Percentiles rank a stretch among this genome's conserved stretches.
These are phyloP conservation scores for Brachypodium distachyon DNA, from an alignment of 202 grass and related monocot species.

Conservation along the genomic window DNA sequence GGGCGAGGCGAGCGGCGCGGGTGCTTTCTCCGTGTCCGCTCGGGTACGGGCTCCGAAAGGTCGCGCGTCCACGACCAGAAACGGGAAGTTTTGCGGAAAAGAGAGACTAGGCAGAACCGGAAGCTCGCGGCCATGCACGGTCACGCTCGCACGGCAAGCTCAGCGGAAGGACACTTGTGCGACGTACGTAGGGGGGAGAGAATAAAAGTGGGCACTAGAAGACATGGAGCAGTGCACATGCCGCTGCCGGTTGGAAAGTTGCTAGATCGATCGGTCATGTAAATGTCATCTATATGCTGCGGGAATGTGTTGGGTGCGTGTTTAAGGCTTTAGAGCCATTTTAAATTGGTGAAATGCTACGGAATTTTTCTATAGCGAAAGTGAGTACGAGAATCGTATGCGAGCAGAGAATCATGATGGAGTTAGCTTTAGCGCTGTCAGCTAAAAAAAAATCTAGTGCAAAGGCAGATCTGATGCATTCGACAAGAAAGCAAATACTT, in stretches of 20 bases:
- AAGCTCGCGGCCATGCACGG: background rate
- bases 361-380: background rate
- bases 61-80: background rate
- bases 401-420: background rate
- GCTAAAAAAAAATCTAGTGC: background rate
- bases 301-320: background rate
- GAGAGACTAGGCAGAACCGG: background rate
- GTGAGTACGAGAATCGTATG: background rate
- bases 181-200: background rate
- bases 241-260: no score
- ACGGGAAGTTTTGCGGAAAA: background rate
- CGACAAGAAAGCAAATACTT: background rate
- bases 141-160: background rate
- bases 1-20: background rate
- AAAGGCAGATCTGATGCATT: background rate
- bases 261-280: background rate
- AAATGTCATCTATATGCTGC: background rate
- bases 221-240: background rate
- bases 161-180: no score
- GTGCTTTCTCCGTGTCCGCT: background rate
- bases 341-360: no score
- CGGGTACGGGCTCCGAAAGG: constrained; percentile 1
- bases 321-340: background rate
- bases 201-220: background rate
- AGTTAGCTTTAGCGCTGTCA: background rate